Conservation (phyloP, 2,329 filamentous ascomycete species). For the Metarhizium guizhouense region DNA sequence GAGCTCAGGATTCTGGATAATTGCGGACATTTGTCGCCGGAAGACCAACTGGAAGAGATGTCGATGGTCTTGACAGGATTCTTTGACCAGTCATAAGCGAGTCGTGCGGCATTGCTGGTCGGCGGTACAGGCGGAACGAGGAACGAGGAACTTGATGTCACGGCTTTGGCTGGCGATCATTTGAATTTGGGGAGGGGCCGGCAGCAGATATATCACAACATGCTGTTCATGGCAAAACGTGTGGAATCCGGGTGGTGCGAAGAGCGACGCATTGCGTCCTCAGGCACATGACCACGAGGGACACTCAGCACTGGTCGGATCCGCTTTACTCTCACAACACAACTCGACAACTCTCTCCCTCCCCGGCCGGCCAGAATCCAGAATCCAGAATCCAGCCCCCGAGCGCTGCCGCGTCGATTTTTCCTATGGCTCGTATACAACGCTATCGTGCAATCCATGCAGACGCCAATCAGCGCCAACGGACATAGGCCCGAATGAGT, state of each 20-base stretch:
- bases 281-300: too few species aligned
- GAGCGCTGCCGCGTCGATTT: too few species aligned
- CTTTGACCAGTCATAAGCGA: background rate
- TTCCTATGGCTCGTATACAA: too few species aligned
- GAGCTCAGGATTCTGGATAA: conserved; percentile 17
- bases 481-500: background rate
- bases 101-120: background rate
- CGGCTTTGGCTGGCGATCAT: background rate
- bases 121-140: background rate
- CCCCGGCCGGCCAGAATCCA: too few species aligned
- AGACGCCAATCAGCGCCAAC: background rate
- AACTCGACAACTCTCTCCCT: too few species aligned
- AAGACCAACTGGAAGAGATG: conserved; percentile 9
- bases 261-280: too few species aligned
- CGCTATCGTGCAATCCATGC: background rate
- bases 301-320: too few species aligned
- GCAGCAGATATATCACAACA: background rate
- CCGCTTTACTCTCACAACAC: too few species aligned
- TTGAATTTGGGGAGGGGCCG: background rate
- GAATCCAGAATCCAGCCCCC: too few species aligned
- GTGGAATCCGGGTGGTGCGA: too few species aligned
- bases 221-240: too few species aligned
- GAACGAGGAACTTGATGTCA: background rate
- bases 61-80: background rate
- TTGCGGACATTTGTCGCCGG: conserved; percentile 16